Conservation (phyloP, 225 moss, liverwort and hornwort species). For the Sphagnum contortum region DNA sequence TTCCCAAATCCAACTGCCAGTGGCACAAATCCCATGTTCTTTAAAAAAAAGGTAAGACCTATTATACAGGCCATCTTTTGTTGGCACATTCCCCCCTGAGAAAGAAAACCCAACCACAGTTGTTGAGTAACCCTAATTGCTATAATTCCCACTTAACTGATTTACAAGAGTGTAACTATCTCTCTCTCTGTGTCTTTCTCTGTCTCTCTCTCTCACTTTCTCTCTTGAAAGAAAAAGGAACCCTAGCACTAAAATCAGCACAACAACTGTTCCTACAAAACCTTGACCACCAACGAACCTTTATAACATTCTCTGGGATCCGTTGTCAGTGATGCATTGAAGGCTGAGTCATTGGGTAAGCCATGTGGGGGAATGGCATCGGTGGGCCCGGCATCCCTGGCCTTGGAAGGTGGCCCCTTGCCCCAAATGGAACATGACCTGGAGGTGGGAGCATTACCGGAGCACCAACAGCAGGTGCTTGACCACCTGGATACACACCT, state of each 20-base stretch:
- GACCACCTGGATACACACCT: slow-evolving; percentile 37
- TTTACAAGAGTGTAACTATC: slow-evolving; percentile 39
- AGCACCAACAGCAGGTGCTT: slow-evolving; percentile 42
- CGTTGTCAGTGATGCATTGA: slow-evolving; percentile 61
- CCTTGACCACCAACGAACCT: slow-evolving; percentile 1
- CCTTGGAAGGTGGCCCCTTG: slow-evolving; percentile 66
- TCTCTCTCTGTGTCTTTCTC: slow-evolving; percentile 7
- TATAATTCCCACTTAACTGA: slow-evolving; percentile 14
- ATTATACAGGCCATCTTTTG: slow-evolving; percentile 9
- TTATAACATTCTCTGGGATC: no score
- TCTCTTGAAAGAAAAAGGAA: background rate
- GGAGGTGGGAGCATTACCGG: slow-evolving; percentile 58
- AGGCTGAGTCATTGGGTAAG: slow-evolving; percentile 74
- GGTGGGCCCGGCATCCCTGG: slow-evolving; percentile 72
- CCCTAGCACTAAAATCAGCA: slow-evolving; percentile 9
- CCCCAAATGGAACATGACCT: slow-evolving; percentile 59
- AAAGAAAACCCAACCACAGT: slow-evolving; percentile 13
- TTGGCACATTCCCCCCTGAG: no score
- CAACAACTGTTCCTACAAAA: slow-evolving; percentile 10
- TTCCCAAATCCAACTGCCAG: slow-evolving; percentile 3
- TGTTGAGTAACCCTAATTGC: slow-evolving; percentile 17
- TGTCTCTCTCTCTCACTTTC: no score
- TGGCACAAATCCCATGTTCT: slow-evolving; percentile 3
- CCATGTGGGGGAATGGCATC: slow-evolving; percentile 62
- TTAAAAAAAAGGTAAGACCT: background rate